Conservation (phyloP, 805 yeast genomes). For the Peterozyma xylosa region DNA sequence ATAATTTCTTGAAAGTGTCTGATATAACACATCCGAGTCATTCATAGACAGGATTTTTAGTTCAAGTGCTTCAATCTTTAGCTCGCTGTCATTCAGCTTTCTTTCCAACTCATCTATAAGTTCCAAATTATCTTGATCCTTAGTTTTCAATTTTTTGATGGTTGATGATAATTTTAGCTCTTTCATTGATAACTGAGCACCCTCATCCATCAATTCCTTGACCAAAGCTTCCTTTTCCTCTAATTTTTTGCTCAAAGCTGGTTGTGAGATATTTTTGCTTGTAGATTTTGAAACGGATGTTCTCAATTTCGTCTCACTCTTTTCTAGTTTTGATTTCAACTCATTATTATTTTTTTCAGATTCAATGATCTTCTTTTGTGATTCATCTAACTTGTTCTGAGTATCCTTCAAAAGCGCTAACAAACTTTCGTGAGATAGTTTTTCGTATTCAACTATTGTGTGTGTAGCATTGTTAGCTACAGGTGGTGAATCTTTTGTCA, state of each 20-base stretch:
- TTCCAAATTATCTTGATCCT: conserved; percentile 29
- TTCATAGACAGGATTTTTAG: conserved; percentile 30
- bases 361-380: not conserved
- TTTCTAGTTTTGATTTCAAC: conserved; percentile 8
- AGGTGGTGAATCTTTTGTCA: not conserved
- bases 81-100: conserved; percentile 14
- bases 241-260: conserved; percentile 22
- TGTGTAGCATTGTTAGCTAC: not conserved
- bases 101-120: conserved; percentile 22
- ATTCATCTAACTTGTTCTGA: not conserved
- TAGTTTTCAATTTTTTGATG: conserved; percentile 52
- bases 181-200: conserved; percentile 60
- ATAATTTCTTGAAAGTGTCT: conserved; percentile 12
- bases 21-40: conserved; percentile 22
- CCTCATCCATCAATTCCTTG: conserved; percentile 64
- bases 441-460: not conserved
- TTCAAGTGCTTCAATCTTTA: conserved; percentile 3
- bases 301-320: not conserved
- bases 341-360: conserved; percentile 4
- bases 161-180: conserved; percentile 64
- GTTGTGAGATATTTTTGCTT: not conserved
- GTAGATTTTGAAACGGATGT: conserved; percentile 1
- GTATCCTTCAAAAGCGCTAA: too few species aligned
- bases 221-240: conserved; percentile 54
- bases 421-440: too few species aligned